These are phyloP conservation scores for Aaosphaeria pasadenensis DNA, from an alignment of 2,329 filamentous ascomycete genomes.

Conservation along the genomic window DNA sequence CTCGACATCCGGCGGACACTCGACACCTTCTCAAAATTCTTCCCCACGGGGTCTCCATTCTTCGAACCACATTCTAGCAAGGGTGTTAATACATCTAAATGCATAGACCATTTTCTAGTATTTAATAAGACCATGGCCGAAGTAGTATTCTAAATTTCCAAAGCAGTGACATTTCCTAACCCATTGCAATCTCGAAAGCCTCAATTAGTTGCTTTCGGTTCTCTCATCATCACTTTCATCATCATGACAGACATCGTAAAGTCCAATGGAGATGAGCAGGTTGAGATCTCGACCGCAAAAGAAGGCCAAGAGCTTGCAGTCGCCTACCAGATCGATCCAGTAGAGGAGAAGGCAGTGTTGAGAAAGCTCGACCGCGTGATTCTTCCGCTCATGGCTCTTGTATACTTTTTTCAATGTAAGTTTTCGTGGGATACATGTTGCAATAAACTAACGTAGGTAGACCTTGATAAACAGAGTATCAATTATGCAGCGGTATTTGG, in stretches of 20 bases:
- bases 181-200: neutral
- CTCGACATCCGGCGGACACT: neutral
- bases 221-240: neutral
- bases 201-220: neutral
- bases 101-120: too few relatives aligned
- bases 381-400: constrained; percentile 9
- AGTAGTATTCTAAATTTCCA: too few relatives aligned
- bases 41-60: neutral
- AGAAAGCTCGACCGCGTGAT: constrained; percentile 12
- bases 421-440: neutral
- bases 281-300: neutral
- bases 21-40: neutral
- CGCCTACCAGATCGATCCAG: constrained; percentile 3
- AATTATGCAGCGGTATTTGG: constrained; percentile 51
- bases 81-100: too few relatives aligned
- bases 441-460: neutral
- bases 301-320: neutral
- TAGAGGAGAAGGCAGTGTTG: constrained; percentile 12
- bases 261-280: neutral
- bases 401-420: constrained; percentile 31
- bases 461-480: constrained; percentile 49
- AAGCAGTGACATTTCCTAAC: too few relatives aligned
- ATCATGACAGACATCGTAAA: neutral
- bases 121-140: too few relatives aligned
- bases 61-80: too few relatives aligned